Evolutionary conservation across 1,284 basidiomycete genomes (phyloP).

Genomic region (Ustilago crameri): DNA sequence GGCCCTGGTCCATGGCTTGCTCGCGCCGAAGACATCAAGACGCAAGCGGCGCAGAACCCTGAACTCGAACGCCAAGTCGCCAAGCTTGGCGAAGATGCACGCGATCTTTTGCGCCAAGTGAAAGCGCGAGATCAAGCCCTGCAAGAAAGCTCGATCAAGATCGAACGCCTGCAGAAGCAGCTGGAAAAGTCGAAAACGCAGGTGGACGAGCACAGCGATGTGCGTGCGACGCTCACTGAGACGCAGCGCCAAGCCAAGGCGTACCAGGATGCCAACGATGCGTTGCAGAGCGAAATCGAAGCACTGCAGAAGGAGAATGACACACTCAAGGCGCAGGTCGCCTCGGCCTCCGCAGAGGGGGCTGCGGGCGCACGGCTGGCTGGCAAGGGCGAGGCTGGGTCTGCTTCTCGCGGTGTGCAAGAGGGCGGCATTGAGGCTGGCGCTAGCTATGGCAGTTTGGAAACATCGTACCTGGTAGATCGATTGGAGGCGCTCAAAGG

Average conservation of each 20-base stretch:
- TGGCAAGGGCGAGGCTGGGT: conserved; percentile 9
- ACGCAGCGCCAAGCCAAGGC: conserved; percentile 85
- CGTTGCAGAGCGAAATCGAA: conserved; percentile 88
- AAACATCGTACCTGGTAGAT: conserved; percentile 52
- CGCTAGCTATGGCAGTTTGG: conserved; percentile 38
- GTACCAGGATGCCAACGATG: conserved; percentile 91
- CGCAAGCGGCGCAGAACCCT: conserved; percentile 82
- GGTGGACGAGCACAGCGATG: conserved; percentile 81
- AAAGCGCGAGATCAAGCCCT: conserved; percentile 81
- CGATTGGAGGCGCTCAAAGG: conserved; percentile 89
- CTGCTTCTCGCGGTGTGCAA: neutral
- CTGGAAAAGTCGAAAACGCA: conserved; percentile 87
- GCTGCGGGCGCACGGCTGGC: neutral
- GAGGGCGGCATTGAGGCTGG: conserved; percentile 19
- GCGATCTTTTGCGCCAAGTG: conserved; percentile 83
- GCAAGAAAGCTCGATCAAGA: conserved; percentile 89
- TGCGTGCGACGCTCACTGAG: conserved; percentile 83
- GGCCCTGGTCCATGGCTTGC: conserved; percentile 79
- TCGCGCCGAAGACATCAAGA: conserved; percentile 87
- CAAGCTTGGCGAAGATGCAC: conserved; percentile 87
- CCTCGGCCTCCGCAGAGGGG: conserved; percentile 10
- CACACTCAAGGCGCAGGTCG: conserved; percentile 77
- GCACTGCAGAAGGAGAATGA: conserved; percentile 85
- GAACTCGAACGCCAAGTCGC: conserved; percentile 89
- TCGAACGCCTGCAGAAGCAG: conserved; percentile 90